These are phyloP conservation scores for Xylariaceae sp. DNA, from an alignment of 2,329 filamentous ascomycete species.

Conservation along the genomic window DNA sequence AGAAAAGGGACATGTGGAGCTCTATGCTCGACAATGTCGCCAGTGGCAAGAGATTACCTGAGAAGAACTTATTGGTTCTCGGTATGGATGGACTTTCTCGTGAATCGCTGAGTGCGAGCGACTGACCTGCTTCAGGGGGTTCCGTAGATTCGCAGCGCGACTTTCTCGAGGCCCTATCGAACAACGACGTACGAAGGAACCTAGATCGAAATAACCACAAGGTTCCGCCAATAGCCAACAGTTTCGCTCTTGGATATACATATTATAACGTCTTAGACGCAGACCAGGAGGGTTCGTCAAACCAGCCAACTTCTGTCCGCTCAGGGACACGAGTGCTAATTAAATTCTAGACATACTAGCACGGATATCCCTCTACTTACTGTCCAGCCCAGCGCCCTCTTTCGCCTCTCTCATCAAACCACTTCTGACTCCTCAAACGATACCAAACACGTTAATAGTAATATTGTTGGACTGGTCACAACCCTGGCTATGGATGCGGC, in stretches of 20 bases:
- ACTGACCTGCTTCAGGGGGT: conserved; percentile 62
- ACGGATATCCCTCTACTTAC: conserved; percentile 84
- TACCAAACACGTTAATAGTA: conserved; percentile 84
- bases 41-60: conserved; percentile 84
- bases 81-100: conserved; percentile 51
- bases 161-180: conserved; percentile 70
- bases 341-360: conserved; percentile 75
- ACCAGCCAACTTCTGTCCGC: conserved; percentile 44
- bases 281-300: conserved; percentile 78
- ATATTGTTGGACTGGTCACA: conserved; percentile 95
- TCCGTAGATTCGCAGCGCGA: conserved; percentile 82
- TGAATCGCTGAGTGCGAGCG: conserved; percentile 3
- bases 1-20: conserved; percentile 91
- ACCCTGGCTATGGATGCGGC: conserved; percentile 88
- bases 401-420: conserved; percentile 84
- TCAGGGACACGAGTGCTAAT: conserved; percentile 22
- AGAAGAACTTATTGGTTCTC: conserved; percentile 88
- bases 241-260: conserved; percentile 90
- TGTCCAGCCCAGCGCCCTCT: conserved; percentile 80
- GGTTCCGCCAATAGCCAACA: conserved; percentile 82
- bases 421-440: conserved; percentile 79
- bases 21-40: conserved; percentile 90
- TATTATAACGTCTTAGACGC: conserved; percentile 94
- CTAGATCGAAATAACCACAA: conserved; percentile 60
- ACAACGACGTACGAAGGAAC: conserved; percentile 55